Evolutionary conservation across 148 eudicot genomes (phyloP).

Genomic region (Amaranthus hypochondriacus): DNA sequence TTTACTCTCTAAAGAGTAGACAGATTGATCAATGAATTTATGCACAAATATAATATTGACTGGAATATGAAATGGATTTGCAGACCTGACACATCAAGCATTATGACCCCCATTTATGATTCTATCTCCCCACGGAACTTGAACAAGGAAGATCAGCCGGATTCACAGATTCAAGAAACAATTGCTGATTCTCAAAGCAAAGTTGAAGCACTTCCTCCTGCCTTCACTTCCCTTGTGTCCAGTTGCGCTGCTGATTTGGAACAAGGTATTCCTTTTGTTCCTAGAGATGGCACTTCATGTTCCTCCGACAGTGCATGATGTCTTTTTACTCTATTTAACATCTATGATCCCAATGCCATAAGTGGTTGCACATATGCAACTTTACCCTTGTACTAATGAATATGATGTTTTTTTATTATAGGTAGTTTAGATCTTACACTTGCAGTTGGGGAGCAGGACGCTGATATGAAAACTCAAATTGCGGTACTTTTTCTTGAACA

Average conservation of each 20-base stretch:
- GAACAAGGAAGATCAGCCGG: conserved; percentile 27
- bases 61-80: conserved; percentile 9
- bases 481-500: conserved; percentile 38
- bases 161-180: conserved; percentile 21
- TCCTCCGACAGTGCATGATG: neutral
- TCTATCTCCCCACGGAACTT: conserved; percentile 23
- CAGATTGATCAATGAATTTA: neutral
- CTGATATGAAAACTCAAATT: conserved; percentile 47
- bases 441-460: conserved; percentile 25
- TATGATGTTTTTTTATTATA: conserved; percentile 1
- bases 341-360: too few relatives aligned
- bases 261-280: conserved; percentile 33
- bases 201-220: conserved; percentile 50
- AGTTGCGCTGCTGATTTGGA: conserved; percentile 41
- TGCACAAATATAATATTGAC: neutral
- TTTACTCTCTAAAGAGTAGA: neutral
- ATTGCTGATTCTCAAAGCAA: conserved; percentile 25
- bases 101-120: conserved; percentile 24
- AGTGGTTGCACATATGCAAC: too few relatives aligned
- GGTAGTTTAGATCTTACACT: conserved; percentile 26
- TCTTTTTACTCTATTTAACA: neutral
- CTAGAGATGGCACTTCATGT: conserved; percentile 9
- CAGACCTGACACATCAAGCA: conserved; percentile 45
- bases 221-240: conserved; percentile 62
- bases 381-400: too few relatives aligned